Percentiles rank a stretch among this genome's conserved stretches.
Conservation (phyloP, 768 basidiomycete genomes). For the Podaxis carcinomalis region DNA sequence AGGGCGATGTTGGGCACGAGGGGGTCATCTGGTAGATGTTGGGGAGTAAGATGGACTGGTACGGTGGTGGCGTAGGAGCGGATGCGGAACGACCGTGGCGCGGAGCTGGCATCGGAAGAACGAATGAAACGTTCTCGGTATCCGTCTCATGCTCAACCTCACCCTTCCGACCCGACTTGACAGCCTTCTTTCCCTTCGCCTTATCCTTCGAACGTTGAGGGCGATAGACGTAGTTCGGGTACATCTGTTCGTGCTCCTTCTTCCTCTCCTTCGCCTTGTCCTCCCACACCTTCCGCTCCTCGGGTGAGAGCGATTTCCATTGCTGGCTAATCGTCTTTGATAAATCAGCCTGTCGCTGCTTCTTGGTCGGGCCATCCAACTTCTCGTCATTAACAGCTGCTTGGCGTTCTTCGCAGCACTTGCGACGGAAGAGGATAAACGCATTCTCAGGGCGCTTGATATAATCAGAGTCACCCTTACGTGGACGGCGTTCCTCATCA, state of each 20-base stretch:
- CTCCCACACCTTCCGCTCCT: constrained; percentile 74
- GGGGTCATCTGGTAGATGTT: constrained; percentile 49
- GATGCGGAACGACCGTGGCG: constrained; percentile 38
- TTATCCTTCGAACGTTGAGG: constrained; percentile 61
- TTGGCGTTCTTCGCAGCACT: constrained; percentile 72
- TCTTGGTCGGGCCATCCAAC: constrained; percentile 49
- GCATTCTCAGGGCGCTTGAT: constrained; percentile 83
- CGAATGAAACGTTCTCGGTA: constrained; percentile 32
- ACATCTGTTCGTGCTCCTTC: constrained; percentile 71
- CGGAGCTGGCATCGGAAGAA: constrained; percentile 30
- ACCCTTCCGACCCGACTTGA: constrained; percentile 20
- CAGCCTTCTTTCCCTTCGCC: constrained; percentile 37
- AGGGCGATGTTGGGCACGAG: constrained; percentile 63
- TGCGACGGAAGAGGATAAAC: constrained; percentile 79
- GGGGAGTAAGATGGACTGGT: constrained; percentile 68
- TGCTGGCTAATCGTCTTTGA: constrained; percentile 80
- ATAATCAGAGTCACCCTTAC: constrained; percentile 78
- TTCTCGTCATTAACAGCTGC: constrained; percentile 46
- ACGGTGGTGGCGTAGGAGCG: constrained; percentile 64
- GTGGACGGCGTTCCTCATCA: constrained; percentile 51
- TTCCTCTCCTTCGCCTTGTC: constrained; percentile 74
- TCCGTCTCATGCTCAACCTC: constrained; percentile 34
- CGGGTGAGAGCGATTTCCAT: constrained; percentile 65
- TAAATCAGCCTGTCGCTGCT: constrained; percentile 67
- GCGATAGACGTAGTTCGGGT: constrained; percentile 77